Evolutionary conservation across 306 rosid genomes (phyloP).

Genomic region (Aeschynomene evenia): DNA sequence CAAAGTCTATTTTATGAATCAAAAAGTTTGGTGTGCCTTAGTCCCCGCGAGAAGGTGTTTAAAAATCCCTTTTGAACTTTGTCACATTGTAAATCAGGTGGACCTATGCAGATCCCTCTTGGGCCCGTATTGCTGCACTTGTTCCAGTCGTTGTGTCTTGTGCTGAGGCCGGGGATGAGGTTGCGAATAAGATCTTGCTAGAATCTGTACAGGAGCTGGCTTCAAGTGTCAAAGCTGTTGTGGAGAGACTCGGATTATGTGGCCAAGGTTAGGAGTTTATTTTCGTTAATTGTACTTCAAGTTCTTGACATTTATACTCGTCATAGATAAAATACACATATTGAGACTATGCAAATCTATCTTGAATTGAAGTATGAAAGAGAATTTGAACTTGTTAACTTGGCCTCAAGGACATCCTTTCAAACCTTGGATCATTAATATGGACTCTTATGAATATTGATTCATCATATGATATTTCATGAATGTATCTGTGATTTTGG

Average conservation of each 20-base stretch:
- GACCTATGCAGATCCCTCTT: constrained; percentile 94
- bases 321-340: constrained; percentile 2
- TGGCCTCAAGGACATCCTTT: neutral
- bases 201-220: constrained; percentile 82
- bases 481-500: constrained; percentile 16
- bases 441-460: neutral
- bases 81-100: constrained; percentile 61
- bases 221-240: constrained; percentile 89
- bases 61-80: neutral
- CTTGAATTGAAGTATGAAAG: neutral
- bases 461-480: neutral
- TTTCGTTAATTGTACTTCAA: constrained; percentile 8
- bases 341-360: neutral
- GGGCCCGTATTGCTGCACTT: constrained; percentile 97
- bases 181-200: constrained; percentile 73
- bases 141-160: constrained; percentile 84
- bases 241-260: constrained; percentile 72
- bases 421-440: neutral
- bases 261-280: constrained; percentile 63
- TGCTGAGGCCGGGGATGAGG: constrained; percentile 85
- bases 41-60: neutral
- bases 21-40: neutral
- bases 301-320: constrained; percentile 8
- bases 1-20: neutral
- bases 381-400: neutral